Conservation (phyloP, 768 basidiomycete species). For the Sarcodon aspratus region DNA sequence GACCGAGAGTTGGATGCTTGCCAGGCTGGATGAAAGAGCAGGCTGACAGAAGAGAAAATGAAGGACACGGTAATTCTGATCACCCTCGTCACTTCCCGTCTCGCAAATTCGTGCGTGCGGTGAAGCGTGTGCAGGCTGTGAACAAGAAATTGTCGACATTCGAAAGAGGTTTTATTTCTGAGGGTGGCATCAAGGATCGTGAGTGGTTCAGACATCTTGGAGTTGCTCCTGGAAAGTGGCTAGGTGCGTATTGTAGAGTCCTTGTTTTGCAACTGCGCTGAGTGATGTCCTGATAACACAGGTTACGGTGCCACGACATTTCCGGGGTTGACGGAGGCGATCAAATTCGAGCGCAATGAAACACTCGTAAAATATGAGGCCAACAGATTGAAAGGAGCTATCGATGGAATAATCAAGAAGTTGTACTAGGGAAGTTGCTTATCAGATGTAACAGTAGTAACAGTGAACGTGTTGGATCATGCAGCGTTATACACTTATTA, state of each 20-base stretch:
- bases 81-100: not conserved
- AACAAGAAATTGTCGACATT: slow-evolving; percentile 63
- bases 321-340: slow-evolving; percentile 69
- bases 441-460: not conserved
- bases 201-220: slow-evolving; percentile 84
- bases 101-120: slow-evolving; percentile 35
- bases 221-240: slow-evolving; percentile 81
- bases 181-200: slow-evolving; percentile 65
- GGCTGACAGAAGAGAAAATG: slow-evolving; percentile 2
- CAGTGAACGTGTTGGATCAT: too few relatives aligned
- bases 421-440: slow-evolving; percentile 17
- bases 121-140: slow-evolving; percentile 40
- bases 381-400: slow-evolving; percentile 36
- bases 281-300: slow-evolving; percentile 13
- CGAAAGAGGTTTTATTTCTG: slow-evolving; percentile 72
- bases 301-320: slow-evolving; percentile 82
- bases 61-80: not conserved
- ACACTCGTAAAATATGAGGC: slow-evolving; percentile 53
- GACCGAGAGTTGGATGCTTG: slow-evolving; percentile 15
- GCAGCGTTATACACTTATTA: too few relatives aligned
- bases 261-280: not conserved
- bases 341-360: slow-evolving; percentile 55
- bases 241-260: slow-evolving; percentile 34
- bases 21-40: slow-evolving; percentile 17
- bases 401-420: slow-evolving; percentile 36